Evolutionary conservation across 257 asterid genomes (phyloP).

Genomic region (Gynochthodes officinalis): DNA sequence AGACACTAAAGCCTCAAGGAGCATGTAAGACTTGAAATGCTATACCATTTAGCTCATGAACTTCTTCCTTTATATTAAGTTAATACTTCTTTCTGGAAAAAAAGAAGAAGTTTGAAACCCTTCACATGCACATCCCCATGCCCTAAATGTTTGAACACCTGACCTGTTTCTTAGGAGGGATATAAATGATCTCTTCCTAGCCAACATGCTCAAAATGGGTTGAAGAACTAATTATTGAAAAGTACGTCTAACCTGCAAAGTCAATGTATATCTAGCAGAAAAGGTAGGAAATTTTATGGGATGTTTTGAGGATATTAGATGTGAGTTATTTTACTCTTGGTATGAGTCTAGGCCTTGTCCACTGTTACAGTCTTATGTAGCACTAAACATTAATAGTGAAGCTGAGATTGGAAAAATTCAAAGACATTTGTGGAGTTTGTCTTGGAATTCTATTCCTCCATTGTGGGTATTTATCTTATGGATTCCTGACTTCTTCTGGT

Average conservation of each 20-base stretch:
- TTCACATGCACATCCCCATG: no score
- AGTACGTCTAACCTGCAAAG: neutral
- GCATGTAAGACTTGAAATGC: conserved; percentile 47
- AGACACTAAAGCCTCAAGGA: conserved; percentile 91
- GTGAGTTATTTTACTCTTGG: neutral
- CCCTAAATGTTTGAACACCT: no score
- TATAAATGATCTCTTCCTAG: no score
- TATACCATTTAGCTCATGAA: neutral
- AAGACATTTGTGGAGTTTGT: conserved; percentile 5
- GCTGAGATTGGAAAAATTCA: neutral
- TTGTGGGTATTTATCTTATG: neutral
- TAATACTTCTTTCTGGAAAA: no score
- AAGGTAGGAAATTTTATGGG: neutral
- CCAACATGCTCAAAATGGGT: no score
- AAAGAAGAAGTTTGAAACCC: no score
- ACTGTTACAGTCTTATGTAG: no score
- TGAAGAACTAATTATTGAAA: no score
- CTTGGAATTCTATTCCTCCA: neutral
- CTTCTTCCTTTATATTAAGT: no score
- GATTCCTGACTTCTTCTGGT: neutral
- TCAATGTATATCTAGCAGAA: neutral
- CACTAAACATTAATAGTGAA: neutral
- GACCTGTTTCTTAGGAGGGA: no score
- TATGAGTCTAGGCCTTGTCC: neutral
- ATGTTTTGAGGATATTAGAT: neutral